A percentile compares a stretch with the other conserved stretches of the same genome.
Evolutionary conservation across 345 rosid species (phyloP).

Genomic region (Citrus glauca): DNA sequence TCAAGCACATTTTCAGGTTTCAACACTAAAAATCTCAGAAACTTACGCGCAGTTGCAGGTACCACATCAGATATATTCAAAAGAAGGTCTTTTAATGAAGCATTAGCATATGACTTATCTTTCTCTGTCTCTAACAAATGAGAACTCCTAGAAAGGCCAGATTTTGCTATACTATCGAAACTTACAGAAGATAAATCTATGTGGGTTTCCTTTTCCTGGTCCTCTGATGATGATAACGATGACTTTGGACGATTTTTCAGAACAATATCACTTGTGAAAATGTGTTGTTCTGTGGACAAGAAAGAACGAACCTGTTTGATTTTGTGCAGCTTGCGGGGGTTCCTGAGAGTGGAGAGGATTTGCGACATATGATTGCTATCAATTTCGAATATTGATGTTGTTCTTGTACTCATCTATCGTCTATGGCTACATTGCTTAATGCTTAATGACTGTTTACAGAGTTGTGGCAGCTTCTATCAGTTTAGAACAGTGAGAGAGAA

Average conservation of each 20-base stretch:
- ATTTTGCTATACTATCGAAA: constrained; percentile 25
- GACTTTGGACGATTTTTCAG: constrained; percentile 14
- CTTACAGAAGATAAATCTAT: constrained; percentile 27
- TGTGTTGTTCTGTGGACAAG: constrained; percentile 11
- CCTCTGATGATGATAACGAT: constrained; percentile 1
- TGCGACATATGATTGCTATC: constrained; percentile 29
- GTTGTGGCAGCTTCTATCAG: background rate
- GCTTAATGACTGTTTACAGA: background rate
- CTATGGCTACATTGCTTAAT: background rate
- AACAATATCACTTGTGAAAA: constrained; percentile 10
- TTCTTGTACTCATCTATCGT: background rate
- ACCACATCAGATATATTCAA: constrained; percentile 51
- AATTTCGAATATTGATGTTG: background rate
- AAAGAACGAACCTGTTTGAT: constrained; percentile 25
- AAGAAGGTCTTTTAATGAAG: constrained; percentile 45
- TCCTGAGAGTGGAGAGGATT: constrained; percentile 27
- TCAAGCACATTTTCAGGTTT: constrained; percentile 60
- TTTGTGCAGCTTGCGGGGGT: constrained; percentile 16
- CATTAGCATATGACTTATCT: constrained; percentile 19
- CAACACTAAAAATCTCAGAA: constrained; percentile 39
- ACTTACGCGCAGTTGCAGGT: constrained; percentile 55
- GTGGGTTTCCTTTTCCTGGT: constrained; percentile 19
- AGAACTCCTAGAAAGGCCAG: constrained; percentile 26
- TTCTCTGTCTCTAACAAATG: constrained; percentile 15
- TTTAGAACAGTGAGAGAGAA: background rate